A percentile compares a stretch with the other conserved stretches of the same genome.
These are phyloP conservation scores for Pezicula neosporulosa DNA, from an alignment of 2,329 filamentous ascomycete species.

Conservation along the genomic window DNA sequence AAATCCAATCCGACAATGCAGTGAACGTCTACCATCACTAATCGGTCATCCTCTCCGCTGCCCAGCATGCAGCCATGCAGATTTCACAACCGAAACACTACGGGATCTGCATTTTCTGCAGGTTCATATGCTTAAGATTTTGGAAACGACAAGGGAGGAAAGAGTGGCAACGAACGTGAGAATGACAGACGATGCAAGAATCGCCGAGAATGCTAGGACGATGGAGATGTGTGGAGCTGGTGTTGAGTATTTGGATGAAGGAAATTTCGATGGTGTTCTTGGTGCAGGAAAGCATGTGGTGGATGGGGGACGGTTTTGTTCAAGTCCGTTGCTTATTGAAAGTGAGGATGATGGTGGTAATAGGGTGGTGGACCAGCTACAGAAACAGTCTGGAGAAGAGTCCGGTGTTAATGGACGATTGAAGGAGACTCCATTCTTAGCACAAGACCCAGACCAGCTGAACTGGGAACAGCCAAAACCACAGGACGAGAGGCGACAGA, in stretches of 20 bases:
- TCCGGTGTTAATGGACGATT: too few species aligned
- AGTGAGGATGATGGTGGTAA: too few species aligned
- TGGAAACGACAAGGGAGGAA: not conserved
- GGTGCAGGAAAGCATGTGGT: slow-evolving; percentile 6
- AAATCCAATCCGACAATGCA: not conserved
- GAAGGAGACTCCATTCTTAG: too few species aligned
- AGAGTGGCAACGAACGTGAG: not conserved
- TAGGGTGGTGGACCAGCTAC: too few species aligned
- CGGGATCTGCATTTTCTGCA: slow-evolving; percentile 10
- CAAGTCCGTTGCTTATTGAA: slow-evolving; percentile 5
- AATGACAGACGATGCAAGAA: too few species aligned
- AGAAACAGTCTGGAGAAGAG: too few species aligned
- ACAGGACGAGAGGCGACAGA: too few species aligned
- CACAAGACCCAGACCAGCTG: too few species aligned
- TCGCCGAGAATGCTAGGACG: too few species aligned
- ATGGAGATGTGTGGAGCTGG: not conserved
- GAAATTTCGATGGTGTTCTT: slow-evolving; percentile 9
- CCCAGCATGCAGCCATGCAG: not conserved
- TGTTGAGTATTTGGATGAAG: not conserved
- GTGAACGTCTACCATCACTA: not conserved
- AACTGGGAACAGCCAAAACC: too few species aligned
- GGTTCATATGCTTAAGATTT: slow-evolving; percentile 1
- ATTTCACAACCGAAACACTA: not conserved
- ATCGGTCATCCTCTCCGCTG: slow-evolving; percentile 2
- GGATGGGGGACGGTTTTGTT: not conserved